These are phyloP conservation scores for Linderniella brevidens DNA, from an alignment of 257 asterid genomes.

Conservation along the genomic window DNA sequence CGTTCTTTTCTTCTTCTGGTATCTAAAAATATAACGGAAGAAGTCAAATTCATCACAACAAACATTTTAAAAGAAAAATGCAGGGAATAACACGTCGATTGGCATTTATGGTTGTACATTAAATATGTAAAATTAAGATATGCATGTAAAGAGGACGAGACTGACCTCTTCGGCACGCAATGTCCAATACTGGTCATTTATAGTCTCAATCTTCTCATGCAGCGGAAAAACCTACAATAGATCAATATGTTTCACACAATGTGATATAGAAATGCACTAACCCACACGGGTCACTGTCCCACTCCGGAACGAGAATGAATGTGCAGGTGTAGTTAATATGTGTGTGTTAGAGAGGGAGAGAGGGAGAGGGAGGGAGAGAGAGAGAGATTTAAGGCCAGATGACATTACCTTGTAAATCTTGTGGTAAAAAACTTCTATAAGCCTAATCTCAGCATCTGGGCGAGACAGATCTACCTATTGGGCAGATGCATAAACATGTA, in stretches of 20 bases:
- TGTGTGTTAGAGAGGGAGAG: too few species aligned
- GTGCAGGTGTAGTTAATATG: conserved; percentile 14
- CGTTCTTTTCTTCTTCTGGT: conserved; percentile 86
- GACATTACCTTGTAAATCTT: conserved; percentile 46
- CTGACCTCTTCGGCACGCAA: conserved; percentile 89
- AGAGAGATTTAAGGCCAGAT: not conserved
- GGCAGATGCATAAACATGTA: conserved; percentile 9
- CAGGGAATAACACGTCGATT: not conserved
- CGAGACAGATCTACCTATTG: conserved; percentile 51
- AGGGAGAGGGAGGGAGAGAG: too few species aligned
- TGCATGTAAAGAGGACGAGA: conserved; percentile 4
- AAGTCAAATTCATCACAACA: too few species aligned
- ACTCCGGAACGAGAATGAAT: too few species aligned
- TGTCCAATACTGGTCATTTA: conserved; percentile 96
- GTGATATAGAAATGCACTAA: too few species aligned
- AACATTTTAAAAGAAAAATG: too few species aligned
- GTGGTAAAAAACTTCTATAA: conserved; percentile 56
- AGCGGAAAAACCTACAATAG: conserved; percentile 69
- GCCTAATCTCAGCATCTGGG: conserved; percentile 48
- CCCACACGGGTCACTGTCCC: too few species aligned
- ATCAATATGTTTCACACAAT: too few species aligned
- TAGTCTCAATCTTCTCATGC: conserved; percentile 80
- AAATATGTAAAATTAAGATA: too few species aligned
- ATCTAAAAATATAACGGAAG: conserved; percentile 25
- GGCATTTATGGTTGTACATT: too few species aligned